These are phyloP conservation scores for Tremella mesenterica DNA, from an alignment of 768 basidiomycete species.

Conservation along the genomic window DNA sequence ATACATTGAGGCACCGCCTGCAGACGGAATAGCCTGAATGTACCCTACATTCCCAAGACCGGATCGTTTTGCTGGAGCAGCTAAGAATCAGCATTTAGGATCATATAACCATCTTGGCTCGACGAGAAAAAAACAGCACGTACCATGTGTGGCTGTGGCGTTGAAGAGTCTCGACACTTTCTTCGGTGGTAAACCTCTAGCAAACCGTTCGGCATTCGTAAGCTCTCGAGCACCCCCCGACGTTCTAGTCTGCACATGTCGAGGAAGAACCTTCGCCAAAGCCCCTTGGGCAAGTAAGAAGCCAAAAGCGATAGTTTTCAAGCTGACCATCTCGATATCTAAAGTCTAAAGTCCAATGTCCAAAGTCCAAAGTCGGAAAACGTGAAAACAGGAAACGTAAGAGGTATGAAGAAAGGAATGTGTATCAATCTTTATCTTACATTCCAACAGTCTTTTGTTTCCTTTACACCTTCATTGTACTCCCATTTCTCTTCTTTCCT, in stretches of 20 bases:
- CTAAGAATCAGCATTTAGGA: neutral
- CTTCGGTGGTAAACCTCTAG: neutral
- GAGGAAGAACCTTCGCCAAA: neutral
- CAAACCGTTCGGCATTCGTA: neutral
- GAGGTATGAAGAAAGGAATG: too few relatives aligned
- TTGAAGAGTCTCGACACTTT: neutral
- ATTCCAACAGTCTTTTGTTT: too few relatives aligned
- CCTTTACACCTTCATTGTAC: too few relatives aligned
- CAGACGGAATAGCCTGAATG: neutral
- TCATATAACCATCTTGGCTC: neutral
- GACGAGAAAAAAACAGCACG: neutral
- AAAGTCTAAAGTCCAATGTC: neutral
- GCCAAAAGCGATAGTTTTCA: neutral
- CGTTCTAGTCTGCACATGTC: neutral
- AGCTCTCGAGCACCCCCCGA: neutral
- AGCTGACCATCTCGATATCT: neutral
- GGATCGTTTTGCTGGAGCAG: neutral
- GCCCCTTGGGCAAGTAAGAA: neutral
- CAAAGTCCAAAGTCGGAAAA: too few relatives aligned
- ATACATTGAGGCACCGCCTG: too few relatives aligned
- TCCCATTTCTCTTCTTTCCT: too few relatives aligned
- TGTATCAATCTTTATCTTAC: too few relatives aligned
- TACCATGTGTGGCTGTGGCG: neutral
- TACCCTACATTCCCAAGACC: neutral
- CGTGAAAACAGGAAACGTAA: too few relatives aligned